Evolutionary conservation across 768 basidiomycete species (phyloP), one percentile per base, ranked within the genome.

Genomic region (Leccinum incarnatum): DNA sequence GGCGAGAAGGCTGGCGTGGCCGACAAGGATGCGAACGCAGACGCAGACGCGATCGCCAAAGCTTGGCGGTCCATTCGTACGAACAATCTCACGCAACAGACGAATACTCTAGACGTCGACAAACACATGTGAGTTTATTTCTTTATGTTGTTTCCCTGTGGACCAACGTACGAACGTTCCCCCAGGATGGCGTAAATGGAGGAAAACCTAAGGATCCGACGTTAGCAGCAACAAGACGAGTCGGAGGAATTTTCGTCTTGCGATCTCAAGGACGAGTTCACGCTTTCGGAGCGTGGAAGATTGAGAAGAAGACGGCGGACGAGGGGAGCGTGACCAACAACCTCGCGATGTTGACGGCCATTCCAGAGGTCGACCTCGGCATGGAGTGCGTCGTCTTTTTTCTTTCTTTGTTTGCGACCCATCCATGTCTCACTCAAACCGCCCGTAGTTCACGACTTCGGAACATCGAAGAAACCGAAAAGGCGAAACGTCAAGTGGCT

Each of bases 41-140:
- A 29, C 7, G 3, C 54, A 14, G 86, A 87, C 48, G 82, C 85
- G 30, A 85, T 86, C 54, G 84, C 88, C 2, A 87, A 83, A 57
- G 86, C 90, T 10, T 79, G 91, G 58, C 79, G 86, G 54, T 83
- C 87, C 5, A 87, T 95, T 2, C 79, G 93, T 42, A 78, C 85
- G 21, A 96, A 92, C 75, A 97, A 97, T 75, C 98, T 99, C 70
- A 99, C 97, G 0, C 93, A 95, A 63, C 96, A 98, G 76, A 99
- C 96, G 5, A 96, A 97, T 70, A 85, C 87, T 1, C 81, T 98
- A 19, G 96, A 98, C 69, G 95, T 97, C 25, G 96, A 99, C 77
- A 98, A 98, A 69, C 97, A 98, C 68, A 98, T 98, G 96, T 95
- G 57, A 53, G 91, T 23, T 3, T 25, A 25, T 25, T 25, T 25